Conservation (phyloP, 768 basidiomycete genomes). For the Trametes meyenii region DNA sequence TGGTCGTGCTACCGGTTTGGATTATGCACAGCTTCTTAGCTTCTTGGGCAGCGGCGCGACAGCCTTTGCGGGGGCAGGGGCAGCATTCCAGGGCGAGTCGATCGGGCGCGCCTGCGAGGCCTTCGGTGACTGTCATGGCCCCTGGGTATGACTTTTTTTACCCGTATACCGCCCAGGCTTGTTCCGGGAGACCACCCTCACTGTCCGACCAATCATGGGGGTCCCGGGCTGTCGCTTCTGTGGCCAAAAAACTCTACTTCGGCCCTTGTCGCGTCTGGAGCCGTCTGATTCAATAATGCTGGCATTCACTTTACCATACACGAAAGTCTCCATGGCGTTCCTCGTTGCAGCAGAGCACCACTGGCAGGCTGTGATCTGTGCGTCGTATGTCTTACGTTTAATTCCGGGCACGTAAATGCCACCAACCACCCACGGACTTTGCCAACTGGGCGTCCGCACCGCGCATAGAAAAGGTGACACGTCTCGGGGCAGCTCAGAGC, state of each 20-base stretch:
- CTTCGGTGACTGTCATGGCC: conserved; percentile 17
- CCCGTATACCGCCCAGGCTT: conserved; percentile 3
- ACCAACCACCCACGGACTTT: not conserved
- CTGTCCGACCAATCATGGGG: conserved; percentile 13
- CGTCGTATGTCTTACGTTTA: not conserved
- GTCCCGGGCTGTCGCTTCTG: conserved; percentile 11
- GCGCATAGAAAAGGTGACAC: conserved; percentile 18
- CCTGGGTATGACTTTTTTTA: conserved; percentile 20
- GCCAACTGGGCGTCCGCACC: conserved; percentile 10
- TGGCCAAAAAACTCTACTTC: conserved; percentile 14
- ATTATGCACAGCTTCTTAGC: conserved; percentile 16
- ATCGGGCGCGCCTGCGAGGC: conserved; percentile 11
- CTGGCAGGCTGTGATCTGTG: not conserved
- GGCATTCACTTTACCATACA: conserved; percentile 12
- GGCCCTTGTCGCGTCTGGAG: conserved; percentile 17
- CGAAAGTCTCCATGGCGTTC: conserved; percentile 12
- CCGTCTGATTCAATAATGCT: conserved; percentile 13
- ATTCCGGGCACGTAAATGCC: not conserved
- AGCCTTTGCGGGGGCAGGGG: conserved; percentile 9
- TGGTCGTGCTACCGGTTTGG: not conserved
- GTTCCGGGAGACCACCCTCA: conserved; percentile 7
- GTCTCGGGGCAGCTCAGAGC: not conserved
- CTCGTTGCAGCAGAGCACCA: not conserved
- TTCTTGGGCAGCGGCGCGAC: conserved; percentile 14
- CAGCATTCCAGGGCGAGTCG: conserved; percentile 6